These are phyloP conservation scores for Kodamaea neixiangensis DNA, from an alignment of 805 yeast species.

Conservation along the genomic window DNA sequence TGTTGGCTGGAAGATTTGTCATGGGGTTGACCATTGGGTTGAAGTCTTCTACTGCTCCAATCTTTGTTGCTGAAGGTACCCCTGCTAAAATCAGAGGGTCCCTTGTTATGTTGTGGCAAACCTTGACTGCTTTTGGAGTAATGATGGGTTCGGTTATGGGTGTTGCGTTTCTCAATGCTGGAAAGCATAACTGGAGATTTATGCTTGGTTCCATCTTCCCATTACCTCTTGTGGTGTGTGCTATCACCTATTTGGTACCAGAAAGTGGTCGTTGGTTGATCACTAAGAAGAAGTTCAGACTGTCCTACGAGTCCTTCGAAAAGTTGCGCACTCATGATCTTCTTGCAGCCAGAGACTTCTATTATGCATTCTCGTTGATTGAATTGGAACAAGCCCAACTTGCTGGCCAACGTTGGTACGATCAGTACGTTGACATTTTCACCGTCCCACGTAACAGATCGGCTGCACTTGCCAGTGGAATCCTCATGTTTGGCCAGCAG, in stretches of 20 bases:
- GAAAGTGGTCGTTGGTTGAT: constrained; percentile 31
- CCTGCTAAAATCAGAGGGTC: constrained; percentile 18
- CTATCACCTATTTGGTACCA: constrained; percentile 21
- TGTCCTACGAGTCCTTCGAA: constrained; percentile 16
- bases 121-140: constrained; percentile 19
- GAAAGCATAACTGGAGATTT: constrained; percentile 14
- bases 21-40: constrained; percentile 19
- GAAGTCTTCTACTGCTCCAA: constrained; percentile 18
- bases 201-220: constrained; percentile 18
- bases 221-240: constrained; percentile 13
- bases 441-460: constrained; percentile 12
- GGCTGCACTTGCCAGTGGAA: constrained; percentile 14
- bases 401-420: constrained; percentile 5
- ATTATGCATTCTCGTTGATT: constrained; percentile 11
- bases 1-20: constrained; percentile 16
- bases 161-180: constrained; percentile 12
- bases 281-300: constrained; percentile 15
- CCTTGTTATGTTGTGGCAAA: constrained; percentile 19
- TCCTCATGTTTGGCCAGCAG: constrained; percentile 19
- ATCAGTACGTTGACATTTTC: constrained; percentile 10
- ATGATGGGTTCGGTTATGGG: constrained; percentile 17
- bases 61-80: constrained; percentile 15
- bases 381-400: constrained; percentile 6
- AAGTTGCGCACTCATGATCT: constrained; percentile 13
- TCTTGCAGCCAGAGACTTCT: constrained; percentile 17